Evolutionary conservation across 2,329 filamentous ascomycete genomes (phyloP), one percentile per base, ranked within the genome.

Genomic region (Sarocladiaceae sp.): DNA sequence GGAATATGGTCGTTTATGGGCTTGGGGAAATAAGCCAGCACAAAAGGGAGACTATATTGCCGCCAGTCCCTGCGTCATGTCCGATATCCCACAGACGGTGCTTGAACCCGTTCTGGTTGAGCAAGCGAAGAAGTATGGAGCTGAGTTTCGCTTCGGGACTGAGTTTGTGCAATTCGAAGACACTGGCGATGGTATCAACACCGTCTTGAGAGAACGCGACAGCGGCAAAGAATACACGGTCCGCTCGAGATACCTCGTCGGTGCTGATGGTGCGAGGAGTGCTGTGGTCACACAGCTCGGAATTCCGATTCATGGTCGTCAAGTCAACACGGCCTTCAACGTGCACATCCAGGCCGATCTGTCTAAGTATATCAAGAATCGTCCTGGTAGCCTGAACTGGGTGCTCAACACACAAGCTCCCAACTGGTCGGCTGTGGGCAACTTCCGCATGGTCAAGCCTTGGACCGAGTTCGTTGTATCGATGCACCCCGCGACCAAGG

Each of bases 391-490:
- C 58, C 67, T 86, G 17, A 82, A 86, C 60, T 84, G 79, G 76
- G 68, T 82, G 1, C 68, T 85, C 60, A 73, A 76, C 82, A 0
- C 75, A 80, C 53, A 37, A 17, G 35, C 74, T 80, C 51, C 66
- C 76, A 51, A 75, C 77, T 0, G 67, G 67, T 77, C 64, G 78
- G 71, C 0, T 80, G 76, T 66, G 68, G 28, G 65, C 62, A 3
- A 64, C 81, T 56, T 76, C 2, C 70, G 83, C 22, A 84, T 86
- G 80, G 80, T 86, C 4, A 81, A 78, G 65, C 76, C 81, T 0
- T 86, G 82, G 82, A 61, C 77, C 56, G 78, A 86, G 66, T 86
- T n/a, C n/a, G n/a, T n/a, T n/a, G n/a, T n/a, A n/a, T n/a, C n/a
- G n/a, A n/a, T n/a, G n/a, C n/a, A n/a, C n/a, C n/a, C n/a, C n/a